A percentile compares a stretch with the other conserved stretches of the same genome.
Conservation (phyloP, 164 flowering plant species). For the Stephania japonica region DNA sequence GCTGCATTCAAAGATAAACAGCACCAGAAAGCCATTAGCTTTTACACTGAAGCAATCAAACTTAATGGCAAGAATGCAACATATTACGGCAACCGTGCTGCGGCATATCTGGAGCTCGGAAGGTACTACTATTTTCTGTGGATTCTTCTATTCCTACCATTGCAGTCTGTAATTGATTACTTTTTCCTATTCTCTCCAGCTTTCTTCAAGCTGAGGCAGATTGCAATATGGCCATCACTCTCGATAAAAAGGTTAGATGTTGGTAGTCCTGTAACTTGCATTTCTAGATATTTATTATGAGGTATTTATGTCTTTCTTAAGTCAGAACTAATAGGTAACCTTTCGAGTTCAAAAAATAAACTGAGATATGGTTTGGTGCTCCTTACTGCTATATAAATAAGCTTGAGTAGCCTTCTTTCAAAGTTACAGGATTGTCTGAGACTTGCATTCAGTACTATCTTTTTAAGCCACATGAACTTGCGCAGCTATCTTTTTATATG, state of each 20-base stretch:
- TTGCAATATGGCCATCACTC: constrained; percentile 68
- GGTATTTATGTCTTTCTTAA: background rate
- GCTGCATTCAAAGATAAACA: constrained; percentile 84
- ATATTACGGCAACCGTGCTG: constrained; percentile 93
- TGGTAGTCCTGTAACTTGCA: background rate
- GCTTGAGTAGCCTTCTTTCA: background rate
- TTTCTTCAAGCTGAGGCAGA: constrained; percentile 87
- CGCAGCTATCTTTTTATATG: background rate
- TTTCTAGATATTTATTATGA: background rate
- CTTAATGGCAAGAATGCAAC: constrained; percentile 74
- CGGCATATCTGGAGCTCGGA: constrained; percentile 84
- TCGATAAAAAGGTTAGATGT: constrained; percentile 77
- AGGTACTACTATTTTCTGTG: constrained; percentile 36
- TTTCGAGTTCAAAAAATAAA: background rate
- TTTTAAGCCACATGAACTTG: background rate
- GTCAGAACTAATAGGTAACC: background rate
- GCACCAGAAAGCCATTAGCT: constrained; percentile 78
- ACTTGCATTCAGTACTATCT: background rate
- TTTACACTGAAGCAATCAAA: constrained; percentile 88
- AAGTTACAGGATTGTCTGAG: background rate
- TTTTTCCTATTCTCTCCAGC: constrained; percentile 33
- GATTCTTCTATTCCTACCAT: background rate
- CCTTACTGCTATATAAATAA: background rate
- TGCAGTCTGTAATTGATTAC: background rate
- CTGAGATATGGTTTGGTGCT: background rate